Base-by-base conservation (phyloP, 345 rosid genomes). In the Diplotaxis tenuifolia region DNA sequence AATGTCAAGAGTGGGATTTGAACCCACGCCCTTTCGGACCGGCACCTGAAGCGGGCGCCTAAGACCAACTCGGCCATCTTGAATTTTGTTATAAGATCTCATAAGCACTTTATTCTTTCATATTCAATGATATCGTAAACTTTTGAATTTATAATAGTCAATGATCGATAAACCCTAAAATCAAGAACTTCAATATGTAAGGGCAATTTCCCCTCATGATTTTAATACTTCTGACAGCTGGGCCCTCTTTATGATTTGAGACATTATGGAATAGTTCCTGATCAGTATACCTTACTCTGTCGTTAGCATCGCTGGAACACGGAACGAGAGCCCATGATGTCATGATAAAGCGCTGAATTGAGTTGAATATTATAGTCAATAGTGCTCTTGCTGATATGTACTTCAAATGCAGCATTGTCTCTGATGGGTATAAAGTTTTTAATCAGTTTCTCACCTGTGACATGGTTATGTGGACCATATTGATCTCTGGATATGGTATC, bases 61-160 rank as follows among this genome's bases (percentile, higher is more conserved):
- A 84, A 84, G 93, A 89, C 93, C 93, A 89, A 87, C 95, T 89
- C 91, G 93, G 91, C 97, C 93, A 91, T 87, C 93, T 87, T 91
- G 97, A 88, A 94, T 3, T 7, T 0, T 7, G 6, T 7, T 29
- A 25, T 4, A 1, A 0, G 8, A 5, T 29, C 9, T 6, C 34
- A 29, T 29, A 5, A 29, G 5, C 32, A 23, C n/a, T n/a, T n/a
- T n/a, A n/a, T n/a, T n/a, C n/a, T n/a, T n/a, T n/a, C n/a, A n/a
- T n/a, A n/a, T n/a, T n/a, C n/a, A n/a, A n/a, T n/a, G n/a, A n/a
- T n/a, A n/a, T n/a, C n/a, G n/a, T n/a, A n/a, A n/a, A n/a, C n/a
- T n/a, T n/a, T n/a, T n/a, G n/a, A n/a, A n/a, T n/a, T n/a, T n/a
- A n/a, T n/a, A n/a, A n/a, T n/a, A n/a, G n/a, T n/a, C n/a, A n/a